These are phyloP conservation scores for Cucurbita argyrosperma DNA, from an alignment of 306 rosid genomes.

Conservation along the genomic window DNA sequence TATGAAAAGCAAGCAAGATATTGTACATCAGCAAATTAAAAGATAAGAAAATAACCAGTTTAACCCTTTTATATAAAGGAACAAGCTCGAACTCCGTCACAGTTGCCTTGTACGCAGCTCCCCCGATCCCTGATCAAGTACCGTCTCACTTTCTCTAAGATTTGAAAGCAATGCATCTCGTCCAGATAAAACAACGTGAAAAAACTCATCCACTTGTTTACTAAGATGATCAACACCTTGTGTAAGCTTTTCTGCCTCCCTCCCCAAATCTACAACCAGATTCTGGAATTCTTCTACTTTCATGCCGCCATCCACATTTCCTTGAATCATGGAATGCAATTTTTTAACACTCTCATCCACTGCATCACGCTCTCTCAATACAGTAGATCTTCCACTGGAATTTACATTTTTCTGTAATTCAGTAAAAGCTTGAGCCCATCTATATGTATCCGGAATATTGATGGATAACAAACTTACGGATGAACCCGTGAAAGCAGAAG, in stretches of 20 bases:
- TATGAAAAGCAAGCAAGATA: constrained; percentile 21
- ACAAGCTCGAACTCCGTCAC: not conserved
- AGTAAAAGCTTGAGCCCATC: constrained; percentile 58
- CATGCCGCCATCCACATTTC: constrained; percentile 11
- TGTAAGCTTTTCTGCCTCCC: constrained; percentile 30
- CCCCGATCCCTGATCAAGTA: constrained; percentile 8
- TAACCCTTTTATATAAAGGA: constrained; percentile 13
- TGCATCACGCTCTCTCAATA: constrained; percentile 45
- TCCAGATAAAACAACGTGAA: constrained; percentile 39
- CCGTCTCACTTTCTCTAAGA: constrained; percentile 33
- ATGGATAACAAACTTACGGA: constrained; percentile 29
- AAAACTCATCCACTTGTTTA: constrained; percentile 55
- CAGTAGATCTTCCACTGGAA: constrained; percentile 28
- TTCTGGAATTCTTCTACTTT: constrained; percentile 18
- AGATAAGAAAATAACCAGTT: constrained; percentile 24
- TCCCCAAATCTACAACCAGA: constrained; percentile 27
- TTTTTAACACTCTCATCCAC: constrained; percentile 39
- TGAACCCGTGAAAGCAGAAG: constrained; percentile 50
- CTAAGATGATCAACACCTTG: constrained; percentile 61
- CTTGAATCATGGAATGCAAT: constrained; percentile 41
- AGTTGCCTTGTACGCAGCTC: constrained; percentile 16
- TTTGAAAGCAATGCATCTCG: constrained; percentile 55
- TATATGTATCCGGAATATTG: constrained; percentile 25
- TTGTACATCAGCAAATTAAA: constrained; percentile 18
- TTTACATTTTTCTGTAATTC: constrained; percentile 45